phyloP scores from a whole-genome alignment of 331 rosid genomes.

The Dryas integrifolia region DNA sequence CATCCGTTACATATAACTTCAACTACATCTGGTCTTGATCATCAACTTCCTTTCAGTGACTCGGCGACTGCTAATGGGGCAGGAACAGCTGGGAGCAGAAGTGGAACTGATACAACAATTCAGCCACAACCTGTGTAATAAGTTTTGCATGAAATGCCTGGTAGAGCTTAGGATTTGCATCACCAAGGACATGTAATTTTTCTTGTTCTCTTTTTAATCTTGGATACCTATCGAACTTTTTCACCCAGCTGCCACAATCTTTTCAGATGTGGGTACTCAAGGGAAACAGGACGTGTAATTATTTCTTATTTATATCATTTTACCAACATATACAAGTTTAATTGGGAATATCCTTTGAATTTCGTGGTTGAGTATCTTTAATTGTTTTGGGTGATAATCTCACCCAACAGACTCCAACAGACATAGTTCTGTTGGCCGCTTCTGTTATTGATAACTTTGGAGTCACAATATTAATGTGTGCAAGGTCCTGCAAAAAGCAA shows the following conservation, averaged over 20 bases:
- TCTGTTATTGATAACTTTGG: too few relatives aligned
- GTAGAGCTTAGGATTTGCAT: slow-evolving; percentile 36
- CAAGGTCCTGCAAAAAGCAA: background rate
- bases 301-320: background rate
- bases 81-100: slow-evolving; percentile 48
- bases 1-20: slow-evolving; percentile 48
- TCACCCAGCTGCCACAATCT: slow-evolving; percentile 35
- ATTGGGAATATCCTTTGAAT: background rate
- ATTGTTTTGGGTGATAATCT: too few relatives aligned
- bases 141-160: slow-evolving; percentile 33
- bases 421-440: too few relatives aligned
- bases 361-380: background rate
- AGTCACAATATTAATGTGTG: background rate
- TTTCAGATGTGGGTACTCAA: background rate
- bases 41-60: slow-evolving; percentile 42
- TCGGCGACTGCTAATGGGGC: slow-evolving; percentile 35
- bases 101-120: slow-evolving; percentile 37
- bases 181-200: slow-evolving; percentile 36
- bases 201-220: slow-evolving; percentile 19
- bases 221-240: slow-evolving; percentile 22
- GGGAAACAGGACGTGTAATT: slow-evolving; percentile 25
- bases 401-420: too few relatives aligned
- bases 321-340: slow-evolving; percentile 8
- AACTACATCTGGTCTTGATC: slow-evolving; percentile 41
- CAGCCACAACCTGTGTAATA: slow-evolving; percentile 45